phyloP scores from a whole-genome alignment of 305 asterid species.

The Solanum aculeatissimum region DNA sequence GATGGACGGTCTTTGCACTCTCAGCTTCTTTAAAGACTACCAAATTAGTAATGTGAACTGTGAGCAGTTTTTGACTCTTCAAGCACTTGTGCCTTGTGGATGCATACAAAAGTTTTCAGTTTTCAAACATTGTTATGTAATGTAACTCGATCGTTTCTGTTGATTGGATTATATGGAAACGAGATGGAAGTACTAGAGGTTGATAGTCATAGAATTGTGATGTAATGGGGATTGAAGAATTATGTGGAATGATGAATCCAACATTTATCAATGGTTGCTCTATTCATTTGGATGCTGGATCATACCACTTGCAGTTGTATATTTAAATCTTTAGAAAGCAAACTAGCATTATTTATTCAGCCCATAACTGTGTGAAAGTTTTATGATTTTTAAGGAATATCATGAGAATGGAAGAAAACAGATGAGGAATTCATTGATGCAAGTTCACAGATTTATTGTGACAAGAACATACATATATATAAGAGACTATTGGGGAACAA shows the following conservation, averaged over 20 bases:
- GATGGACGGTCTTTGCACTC: neutral
- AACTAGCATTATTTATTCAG: neutral
- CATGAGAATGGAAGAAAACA: neutral
- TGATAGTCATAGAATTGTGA: neutral
- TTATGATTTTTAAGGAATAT: neutral
- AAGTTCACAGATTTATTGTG: neutral
- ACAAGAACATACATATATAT: neutral
- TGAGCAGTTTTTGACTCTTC: neutral
- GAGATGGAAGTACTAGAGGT: neutral
- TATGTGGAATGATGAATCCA: neutral
- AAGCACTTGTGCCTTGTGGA: neutral
- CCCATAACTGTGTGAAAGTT: neutral
- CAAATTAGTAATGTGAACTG: neutral
- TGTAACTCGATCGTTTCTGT: neutral
- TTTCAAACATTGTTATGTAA: neutral
- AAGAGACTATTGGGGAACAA: neutral
- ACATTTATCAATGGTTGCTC: neutral
- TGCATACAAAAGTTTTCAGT: neutral
- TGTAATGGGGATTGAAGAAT: neutral
- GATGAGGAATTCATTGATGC: neutral
- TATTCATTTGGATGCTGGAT: neutral
- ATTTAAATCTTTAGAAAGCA: neutral
- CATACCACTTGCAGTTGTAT: neutral
- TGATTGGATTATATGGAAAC: neutral
- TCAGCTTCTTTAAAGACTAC: neutral